Evolutionary conservation across 2,329 filamentous ascomycete genomes (phyloP), one percentile per base, ranked within the genome.

Genomic region (Monosporascus sp.): DNA sequence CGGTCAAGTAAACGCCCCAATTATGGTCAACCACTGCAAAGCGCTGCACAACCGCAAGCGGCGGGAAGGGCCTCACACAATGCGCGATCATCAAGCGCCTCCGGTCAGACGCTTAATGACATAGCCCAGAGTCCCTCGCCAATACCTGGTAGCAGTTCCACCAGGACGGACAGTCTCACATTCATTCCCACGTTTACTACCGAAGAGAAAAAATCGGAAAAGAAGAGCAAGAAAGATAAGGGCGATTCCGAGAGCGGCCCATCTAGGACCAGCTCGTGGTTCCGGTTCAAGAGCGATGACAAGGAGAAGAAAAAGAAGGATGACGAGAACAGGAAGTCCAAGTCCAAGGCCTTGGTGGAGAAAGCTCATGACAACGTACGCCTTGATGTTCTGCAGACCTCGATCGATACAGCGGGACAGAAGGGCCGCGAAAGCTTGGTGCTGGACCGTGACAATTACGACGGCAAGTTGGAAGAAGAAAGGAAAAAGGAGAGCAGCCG

Each of bases 371-470:
- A 96, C 63, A 91, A 86, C 61, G 87, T 88, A 20, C 84, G 93
- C 31, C 77, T 97, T 27, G 93, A 97, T 63, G 82, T 96, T 22
- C 77, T 96, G 22, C 92, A 97, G 66, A 88, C 84, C 38, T 95
- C 92, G 0, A 92, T 95, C 66, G 93, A 97, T 49, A 82, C 77
- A 44, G 75, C 72, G 9, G 75, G 79, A 2, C 77, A 76, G 31
- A 84, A 81, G 60, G 87, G 87, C 3, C 85, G 93, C 14, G 93
- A 97, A 69, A 96, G 90, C 63, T 72, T 96, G 22, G 81, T 95
- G 1, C 71, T 96, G 41, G 91, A 97, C 63, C 86, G 92, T 19
- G 87, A 94, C 24, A 85, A 74, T 56, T 70, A 87, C 51, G 87
- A 90, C 58, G 76, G 74, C 57, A 91, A 87, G 65, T 73, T 94